Conservation (phyloP, 1,139 yeast species). For the Diutina pseudorugosa region DNA sequence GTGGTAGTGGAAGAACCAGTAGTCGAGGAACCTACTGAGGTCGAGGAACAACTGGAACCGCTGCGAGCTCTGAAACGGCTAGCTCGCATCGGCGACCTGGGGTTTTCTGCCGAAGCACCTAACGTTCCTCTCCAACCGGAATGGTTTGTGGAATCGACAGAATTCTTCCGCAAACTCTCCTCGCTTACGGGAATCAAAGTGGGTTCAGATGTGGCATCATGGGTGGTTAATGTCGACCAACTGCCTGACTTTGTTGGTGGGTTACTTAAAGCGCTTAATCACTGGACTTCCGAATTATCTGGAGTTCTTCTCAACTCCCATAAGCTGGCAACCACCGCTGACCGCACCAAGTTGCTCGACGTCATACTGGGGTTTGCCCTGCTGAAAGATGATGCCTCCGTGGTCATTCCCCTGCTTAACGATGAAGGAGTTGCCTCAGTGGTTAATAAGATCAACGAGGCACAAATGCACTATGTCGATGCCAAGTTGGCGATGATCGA, state of each 20-base stretch:
- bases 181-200: neutral
- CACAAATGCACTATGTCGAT: constrained; percentile 5
- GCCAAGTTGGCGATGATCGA: constrained; percentile 6
- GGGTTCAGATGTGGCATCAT: neutral
- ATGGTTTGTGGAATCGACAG: constrained; percentile 8
- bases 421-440: neutral
- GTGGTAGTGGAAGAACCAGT: constrained; percentile 7
- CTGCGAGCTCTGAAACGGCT: constrained; percentile 27
- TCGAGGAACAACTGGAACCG: constrained; percentile 10
- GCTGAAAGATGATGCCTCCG: constrained; percentile 5
- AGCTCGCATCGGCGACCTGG: constrained; percentile 12
- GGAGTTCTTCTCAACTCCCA: neutral
- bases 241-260: neutral
- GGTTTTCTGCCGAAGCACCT: constrained; percentile 5
- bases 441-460: neutral
- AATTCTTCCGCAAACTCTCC: constrained; percentile 19
- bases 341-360: constrained; percentile 33
- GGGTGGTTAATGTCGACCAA: neutral
- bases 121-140: constrained; percentile 6
- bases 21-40: constrained; percentile 4
- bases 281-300: neutral
- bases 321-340: constrained; percentile 7
- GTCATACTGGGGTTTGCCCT: constrained; percentile 25
- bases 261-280: neutral
- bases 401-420: neutral